Conservation (phyloP, 2,329 filamentous ascomycete genomes). For the Penicillium verrucosum region DNA sequence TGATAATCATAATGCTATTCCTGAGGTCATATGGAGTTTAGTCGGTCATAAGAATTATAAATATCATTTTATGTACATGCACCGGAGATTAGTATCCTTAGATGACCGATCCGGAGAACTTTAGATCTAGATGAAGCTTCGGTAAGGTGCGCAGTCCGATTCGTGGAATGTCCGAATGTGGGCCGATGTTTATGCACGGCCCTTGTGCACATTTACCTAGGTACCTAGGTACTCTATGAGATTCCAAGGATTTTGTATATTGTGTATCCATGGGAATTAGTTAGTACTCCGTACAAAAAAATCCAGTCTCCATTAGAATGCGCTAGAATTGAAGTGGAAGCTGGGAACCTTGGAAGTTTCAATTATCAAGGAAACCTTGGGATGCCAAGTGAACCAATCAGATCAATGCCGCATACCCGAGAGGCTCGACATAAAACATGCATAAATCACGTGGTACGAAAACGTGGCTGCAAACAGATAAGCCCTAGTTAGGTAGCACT, state of each 20-base stretch:
- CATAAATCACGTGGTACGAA: slow-evolving; percentile 11
- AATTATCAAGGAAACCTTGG: too few species aligned
- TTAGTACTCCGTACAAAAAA: too few species aligned
- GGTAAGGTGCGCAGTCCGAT: not conserved
- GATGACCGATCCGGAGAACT: not conserved
- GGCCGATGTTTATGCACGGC: not conserved
- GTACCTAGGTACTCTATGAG: too few species aligned
- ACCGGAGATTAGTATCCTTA: not conserved
- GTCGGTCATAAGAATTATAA: not conserved
- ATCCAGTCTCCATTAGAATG: not conserved
- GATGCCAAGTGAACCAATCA: slow-evolving; percentile 9
- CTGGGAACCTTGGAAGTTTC: not conserved
- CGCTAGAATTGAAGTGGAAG: not conserved
- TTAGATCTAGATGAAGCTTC: not conserved
- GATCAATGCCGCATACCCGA: slow-evolving; percentile 21
- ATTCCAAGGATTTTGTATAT: not conserved
- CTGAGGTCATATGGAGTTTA: not conserved
- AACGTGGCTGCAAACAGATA: slow-evolving; percentile 3
- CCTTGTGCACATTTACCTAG: not conserved
- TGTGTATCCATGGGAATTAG: not conserved
- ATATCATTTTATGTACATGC: not conserved
- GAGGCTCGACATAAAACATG: slow-evolving; percentile 11
- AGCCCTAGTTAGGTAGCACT: not conserved
- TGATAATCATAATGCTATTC: not conserved
- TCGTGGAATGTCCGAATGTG: not conserved